phyloP scores from a whole-genome alignment of 2,329 filamentous ascomycete species.

The Ramichloridium luteum region DNA sequence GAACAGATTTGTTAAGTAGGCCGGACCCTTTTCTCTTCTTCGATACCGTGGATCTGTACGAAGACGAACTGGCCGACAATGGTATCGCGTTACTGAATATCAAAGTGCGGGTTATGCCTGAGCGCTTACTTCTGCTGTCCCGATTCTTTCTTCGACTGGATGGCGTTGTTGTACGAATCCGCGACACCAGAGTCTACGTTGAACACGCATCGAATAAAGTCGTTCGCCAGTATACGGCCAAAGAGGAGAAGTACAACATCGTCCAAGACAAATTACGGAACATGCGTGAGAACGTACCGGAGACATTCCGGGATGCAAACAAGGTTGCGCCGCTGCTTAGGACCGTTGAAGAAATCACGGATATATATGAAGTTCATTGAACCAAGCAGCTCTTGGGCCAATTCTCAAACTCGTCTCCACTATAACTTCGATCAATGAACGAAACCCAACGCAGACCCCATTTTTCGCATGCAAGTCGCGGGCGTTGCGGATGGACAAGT shows the following conservation, averaged over 20 bases:
- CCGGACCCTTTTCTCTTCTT: slow-evolving; percentile 94
- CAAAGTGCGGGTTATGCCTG: slow-evolving; percentile 88
- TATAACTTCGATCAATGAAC: too few species aligned
- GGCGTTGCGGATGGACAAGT: too few species aligned
- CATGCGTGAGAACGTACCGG: slow-evolving; percentile 59
- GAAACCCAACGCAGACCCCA: too few species aligned
- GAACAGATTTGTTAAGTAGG: slow-evolving; percentile 72
- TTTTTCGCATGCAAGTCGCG: too few species aligned
- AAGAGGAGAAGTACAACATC: slow-evolving; percentile 67
- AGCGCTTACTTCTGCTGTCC: slow-evolving; percentile 69
- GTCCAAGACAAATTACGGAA: slow-evolving; percentile 49
- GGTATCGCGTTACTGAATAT: slow-evolving; percentile 81
- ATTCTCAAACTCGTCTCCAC: too few species aligned
- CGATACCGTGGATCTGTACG: slow-evolving; percentile 90
- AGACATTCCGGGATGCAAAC: slow-evolving; percentile 69
- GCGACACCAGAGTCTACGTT: slow-evolving; percentile 84
- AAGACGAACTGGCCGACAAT: slow-evolving; percentile 96
- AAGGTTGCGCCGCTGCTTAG: slow-evolving; percentile 57
- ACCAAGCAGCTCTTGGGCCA: slow-evolving; percentile 4
- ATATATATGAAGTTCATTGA: slow-evolving; percentile 29
- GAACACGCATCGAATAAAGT: slow-evolving; percentile 73
- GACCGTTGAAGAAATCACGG: slow-evolving; percentile 55
- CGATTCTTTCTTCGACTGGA: slow-evolving; percentile 90
- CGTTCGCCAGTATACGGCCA: slow-evolving; percentile 79
- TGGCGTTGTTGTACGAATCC: slow-evolving; percentile 72